Evolutionary conservation across 768 basidiomycete species (phyloP).

Genomic region (Suillus subalutaceus): DNA sequence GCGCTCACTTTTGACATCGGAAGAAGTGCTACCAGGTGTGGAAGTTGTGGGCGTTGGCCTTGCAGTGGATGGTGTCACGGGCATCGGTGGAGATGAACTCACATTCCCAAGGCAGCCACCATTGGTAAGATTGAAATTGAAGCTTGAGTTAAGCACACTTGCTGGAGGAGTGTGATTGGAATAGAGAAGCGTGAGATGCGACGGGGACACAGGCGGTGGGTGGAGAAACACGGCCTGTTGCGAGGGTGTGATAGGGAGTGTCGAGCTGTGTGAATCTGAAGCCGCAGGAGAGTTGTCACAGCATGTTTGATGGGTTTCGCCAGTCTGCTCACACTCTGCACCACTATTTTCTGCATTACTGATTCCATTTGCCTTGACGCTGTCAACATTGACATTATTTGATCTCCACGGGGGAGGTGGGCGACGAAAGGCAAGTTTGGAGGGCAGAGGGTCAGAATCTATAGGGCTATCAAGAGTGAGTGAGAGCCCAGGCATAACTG

Average conservation of each 20-base stretch:
- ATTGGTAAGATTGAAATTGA: neutral
- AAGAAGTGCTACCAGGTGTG: constrained; percentile 40
- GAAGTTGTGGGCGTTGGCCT: constrained; percentile 54
- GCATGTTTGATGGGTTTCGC: neutral
- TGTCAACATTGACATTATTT: constrained; percentile 52
- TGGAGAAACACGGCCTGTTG: constrained; percentile 25
- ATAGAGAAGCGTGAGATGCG: constrained; percentile 60
- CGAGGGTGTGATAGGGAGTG: constrained; percentile 51
- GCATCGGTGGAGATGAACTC: constrained; percentile 32
- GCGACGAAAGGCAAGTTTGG: constrained; percentile 55
- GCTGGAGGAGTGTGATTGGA: constrained; percentile 62
- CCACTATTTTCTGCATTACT: neutral
- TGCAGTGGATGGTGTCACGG: constrained; percentile 41
- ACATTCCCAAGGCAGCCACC: neutral
- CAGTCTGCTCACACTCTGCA: no score
- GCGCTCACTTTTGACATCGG: constrained; percentile 45
- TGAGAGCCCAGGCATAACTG: constrained; percentile 55
- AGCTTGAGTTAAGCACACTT: constrained; percentile 36
- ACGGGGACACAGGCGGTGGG: constrained; percentile 49
- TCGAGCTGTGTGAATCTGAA: constrained; percentile 62
- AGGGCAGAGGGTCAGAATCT: constrained; percentile 69
- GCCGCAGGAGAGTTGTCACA: constrained; percentile 48
- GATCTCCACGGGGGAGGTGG: constrained; percentile 59
- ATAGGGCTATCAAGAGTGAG: constrained; percentile 43
- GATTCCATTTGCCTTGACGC: neutral